Conservation (phyloP, 495 filamentous ascomycete species). For the Poronia punctata region DNA sequence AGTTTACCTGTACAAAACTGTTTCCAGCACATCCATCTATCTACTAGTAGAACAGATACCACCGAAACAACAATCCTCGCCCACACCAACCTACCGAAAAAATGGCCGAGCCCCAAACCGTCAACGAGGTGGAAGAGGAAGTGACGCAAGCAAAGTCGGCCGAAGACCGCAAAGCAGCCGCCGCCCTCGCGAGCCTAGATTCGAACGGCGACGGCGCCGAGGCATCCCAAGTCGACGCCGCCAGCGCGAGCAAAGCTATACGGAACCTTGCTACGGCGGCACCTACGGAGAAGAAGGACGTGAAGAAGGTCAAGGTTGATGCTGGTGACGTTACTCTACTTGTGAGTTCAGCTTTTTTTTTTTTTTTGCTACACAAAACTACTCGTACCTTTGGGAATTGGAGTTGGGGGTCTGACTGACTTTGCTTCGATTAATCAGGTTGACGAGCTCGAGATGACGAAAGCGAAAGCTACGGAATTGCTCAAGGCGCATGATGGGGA, state of each 20-base stretch:
- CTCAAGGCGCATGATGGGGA: slow-evolving; percentile 75
- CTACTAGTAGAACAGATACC: background rate
- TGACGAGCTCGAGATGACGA: slow-evolving; percentile 71
- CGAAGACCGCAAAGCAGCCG: slow-evolving; percentile 87
- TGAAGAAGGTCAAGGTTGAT: slow-evolving; percentile 47
- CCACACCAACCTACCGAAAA: too few relatives aligned
- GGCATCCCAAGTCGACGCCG: slow-evolving; percentile 61
- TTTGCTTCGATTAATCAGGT: slow-evolving; percentile 49
- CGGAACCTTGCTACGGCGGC: slow-evolving; percentile 48
- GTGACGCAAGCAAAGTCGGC: slow-evolving; percentile 59
- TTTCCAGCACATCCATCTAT: too few relatives aligned
- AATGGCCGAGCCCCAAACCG: slow-evolving; percentile 58
- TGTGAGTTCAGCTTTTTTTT: slow-evolving; percentile 17
- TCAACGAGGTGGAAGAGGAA: slow-evolving; percentile 54
- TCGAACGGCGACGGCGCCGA: slow-evolving; percentile 43
- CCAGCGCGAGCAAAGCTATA: slow-evolving; percentile 82
- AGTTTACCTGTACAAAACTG: too few relatives aligned
- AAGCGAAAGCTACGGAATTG: slow-evolving; percentile 76
- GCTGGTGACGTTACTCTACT: slow-evolving; percentile 37
- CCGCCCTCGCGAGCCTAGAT: slow-evolving; percentile 73
- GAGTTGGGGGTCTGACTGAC: background rate
- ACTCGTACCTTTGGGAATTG: background rate
- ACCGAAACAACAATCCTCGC: background rate
- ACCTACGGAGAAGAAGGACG: slow-evolving; percentile 34
- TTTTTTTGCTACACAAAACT: background rate